These are phyloP conservation scores for Leccinum pachyderme DNA, from an alignment of 1,284 basidiomycete species.

Conservation along the genomic window DNA sequence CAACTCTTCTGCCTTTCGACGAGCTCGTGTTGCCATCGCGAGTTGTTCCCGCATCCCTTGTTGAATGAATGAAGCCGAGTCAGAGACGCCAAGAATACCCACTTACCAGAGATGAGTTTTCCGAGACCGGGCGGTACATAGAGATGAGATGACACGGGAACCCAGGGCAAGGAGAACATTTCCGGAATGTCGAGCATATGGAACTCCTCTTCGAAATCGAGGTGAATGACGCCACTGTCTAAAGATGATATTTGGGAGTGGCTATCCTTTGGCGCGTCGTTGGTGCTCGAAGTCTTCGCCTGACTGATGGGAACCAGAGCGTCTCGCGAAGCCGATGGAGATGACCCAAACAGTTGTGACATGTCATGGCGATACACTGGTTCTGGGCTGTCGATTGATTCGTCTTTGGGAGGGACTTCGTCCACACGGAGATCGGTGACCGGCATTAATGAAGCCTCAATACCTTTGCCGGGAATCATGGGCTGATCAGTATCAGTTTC, in stretches of 20 bases:
- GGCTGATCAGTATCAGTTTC: slow-evolving; percentile 1
- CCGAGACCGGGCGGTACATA: slow-evolving; percentile 38
- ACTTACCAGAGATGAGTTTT: slow-evolving; percentile 37
- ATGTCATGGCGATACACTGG: not conserved
- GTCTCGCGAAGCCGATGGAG: not conserved
- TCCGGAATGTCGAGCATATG: slow-evolving; percentile 38
- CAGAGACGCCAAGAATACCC: not conserved
- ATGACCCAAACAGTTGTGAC: not conserved
- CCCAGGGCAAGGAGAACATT: slow-evolving; percentile 35
- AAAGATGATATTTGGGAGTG: not conserved
- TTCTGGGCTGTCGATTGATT: not conserved
- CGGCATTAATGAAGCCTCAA: not conserved
- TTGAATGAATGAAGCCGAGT: slow-evolving; percentile 8
- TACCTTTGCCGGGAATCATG: not conserved
- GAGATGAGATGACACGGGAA: slow-evolving; percentile 21
- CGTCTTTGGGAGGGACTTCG: not conserved
- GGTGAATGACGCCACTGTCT: not conserved
- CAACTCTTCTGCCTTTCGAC: slow-evolving; percentile 32
- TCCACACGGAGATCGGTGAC: not conserved
- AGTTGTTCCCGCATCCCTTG: slow-evolving; percentile 38
- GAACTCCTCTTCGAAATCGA: slow-evolving; percentile 25
- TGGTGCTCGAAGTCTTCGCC: not conserved
- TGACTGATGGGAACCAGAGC: not conserved
- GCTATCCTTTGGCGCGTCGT: not conserved
- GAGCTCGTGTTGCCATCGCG: slow-evolving; percentile 30